These are phyloP conservation scores for Mycena alexandri DNA, from an alignment of 768 basidiomycete species.

Conservation along the genomic window DNA sequence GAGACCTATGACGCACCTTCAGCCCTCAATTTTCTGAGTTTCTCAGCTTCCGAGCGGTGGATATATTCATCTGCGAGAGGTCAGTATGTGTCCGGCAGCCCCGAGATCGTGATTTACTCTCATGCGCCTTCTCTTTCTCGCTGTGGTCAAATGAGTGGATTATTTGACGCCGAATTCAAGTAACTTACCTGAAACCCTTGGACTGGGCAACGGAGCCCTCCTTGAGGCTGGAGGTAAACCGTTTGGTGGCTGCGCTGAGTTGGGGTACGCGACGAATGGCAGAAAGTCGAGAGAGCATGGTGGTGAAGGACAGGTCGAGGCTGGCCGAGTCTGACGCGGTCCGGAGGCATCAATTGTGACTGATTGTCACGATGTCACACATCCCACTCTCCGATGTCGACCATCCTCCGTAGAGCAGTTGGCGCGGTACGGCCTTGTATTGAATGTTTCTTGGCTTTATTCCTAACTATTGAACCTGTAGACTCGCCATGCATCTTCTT, in stretches of 20 bases:
- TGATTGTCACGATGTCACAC: no score
- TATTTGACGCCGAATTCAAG: neutral
- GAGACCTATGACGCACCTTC: conserved; percentile 49
- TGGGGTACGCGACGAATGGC: conserved; percentile 28
- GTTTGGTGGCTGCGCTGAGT: conserved; percentile 19
- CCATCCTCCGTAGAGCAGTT: conserved; percentile 38
- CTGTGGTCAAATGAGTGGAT: conserved; percentile 42
- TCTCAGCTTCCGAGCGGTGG: conserved; percentile 58
- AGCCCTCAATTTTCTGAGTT: conserved; percentile 59
- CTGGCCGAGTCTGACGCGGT: conserved; percentile 6
- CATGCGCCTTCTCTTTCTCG: conserved; percentile 68
- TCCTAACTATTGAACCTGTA: neutral
- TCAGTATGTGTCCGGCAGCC: neutral
- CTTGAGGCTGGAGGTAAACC: conserved; percentile 31
- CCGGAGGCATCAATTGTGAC: conserved; percentile 8
- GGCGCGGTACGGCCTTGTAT: conserved; percentile 30
- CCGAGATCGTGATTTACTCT: conserved; percentile 49
- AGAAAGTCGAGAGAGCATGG: conserved; percentile 32
- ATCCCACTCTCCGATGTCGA: conserved; percentile 30
- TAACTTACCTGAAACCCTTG: conserved; percentile 35
- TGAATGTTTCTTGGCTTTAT: neutral
- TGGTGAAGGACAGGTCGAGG: conserved; percentile 2
- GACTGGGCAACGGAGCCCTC: conserved; percentile 26
- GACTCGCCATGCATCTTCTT: conserved; percentile 27
- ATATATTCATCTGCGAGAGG: conserved; percentile 59